Base-by-base conservation (phyloP, 139 green algal species). In the Diplosphaera chodatii region DNA sequence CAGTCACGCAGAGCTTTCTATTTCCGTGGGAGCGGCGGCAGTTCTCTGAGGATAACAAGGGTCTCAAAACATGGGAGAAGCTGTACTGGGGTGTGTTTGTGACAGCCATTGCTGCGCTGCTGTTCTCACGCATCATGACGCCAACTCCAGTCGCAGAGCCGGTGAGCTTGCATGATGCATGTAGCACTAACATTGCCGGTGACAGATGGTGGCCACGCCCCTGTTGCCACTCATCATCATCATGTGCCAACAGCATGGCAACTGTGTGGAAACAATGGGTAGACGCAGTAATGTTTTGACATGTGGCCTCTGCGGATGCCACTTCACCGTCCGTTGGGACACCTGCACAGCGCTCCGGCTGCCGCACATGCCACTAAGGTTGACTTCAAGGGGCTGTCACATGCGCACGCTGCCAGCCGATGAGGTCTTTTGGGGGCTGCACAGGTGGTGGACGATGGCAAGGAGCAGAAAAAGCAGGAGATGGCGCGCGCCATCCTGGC, bases 21-120 rank as follows among this genome's bases (percentile, higher is more conserved):
- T 82, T 89, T 21, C 83, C 83, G 18, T 89, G 83, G 83, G 83
- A 89, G 66, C 68, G 68, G 30, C 70, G 86, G 15, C 84, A 89
- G 69, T 78, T 88, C 40, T 78, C 89, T n/a, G 88, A 85, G 28
- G 30, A 67, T 4, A 40, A 33, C 25, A 78, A 76, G 32, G 69
- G 80, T 4, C 80, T 94, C 56, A 66, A 62, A 1, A 81, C 70
- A 18, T 93, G 86, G 82, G 90, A 95, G 76, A 87, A 89, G 55
- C 30, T 84, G 6, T 93, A 93, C 70, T 95, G 89, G 89, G 85
- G 86, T n/a, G 63, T 86, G 0, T 91, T 92, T 70, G 83, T 90
- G 0, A 74, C 68, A 0, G 89, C 71, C 18, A 77, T 93, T 6
- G 40, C 71, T 0, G 29, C 78, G 21, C 73, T 89, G 5, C 32